Percentiles rank a stretch among this genome's conserved stretches.
Conservation (phyloP, 306 rosid genomes). For the Rubus idaeus region DNA sequence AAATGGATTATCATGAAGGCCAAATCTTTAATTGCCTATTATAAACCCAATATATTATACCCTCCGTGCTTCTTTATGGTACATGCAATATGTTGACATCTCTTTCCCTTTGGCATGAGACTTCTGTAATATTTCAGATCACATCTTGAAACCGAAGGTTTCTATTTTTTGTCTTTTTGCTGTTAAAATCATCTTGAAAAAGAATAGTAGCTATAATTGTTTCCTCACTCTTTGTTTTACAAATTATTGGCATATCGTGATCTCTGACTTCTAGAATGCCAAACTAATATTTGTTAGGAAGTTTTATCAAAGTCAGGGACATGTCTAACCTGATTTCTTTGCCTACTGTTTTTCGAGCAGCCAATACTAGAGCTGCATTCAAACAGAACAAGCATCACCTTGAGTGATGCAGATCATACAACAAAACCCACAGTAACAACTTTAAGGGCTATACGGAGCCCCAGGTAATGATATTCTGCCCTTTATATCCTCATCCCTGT, state of each 20-base stretch:
- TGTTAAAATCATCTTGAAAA: neutral
- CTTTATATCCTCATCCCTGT: constrained; percentile 5
- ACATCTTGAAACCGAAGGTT: neutral
- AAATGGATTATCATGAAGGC: neutral
- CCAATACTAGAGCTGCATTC: constrained; percentile 45
- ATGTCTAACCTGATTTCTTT: neutral
- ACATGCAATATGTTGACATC: neutral
- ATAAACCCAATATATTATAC: neutral
- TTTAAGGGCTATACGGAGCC: constrained; percentile 34
- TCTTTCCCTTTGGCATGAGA: neutral
- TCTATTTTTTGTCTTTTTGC: neutral
- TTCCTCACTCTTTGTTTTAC: neutral
- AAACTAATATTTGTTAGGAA: neutral
- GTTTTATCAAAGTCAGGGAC: neutral
- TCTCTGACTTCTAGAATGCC: neutral
- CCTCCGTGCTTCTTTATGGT: neutral
- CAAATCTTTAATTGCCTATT: neutral
- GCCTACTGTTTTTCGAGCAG: constrained; percentile 29
- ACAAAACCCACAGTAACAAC: constrained; percentile 26
- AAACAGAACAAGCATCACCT: constrained; percentile 33
- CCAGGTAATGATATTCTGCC: constrained; percentile 35
- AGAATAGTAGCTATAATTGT: neutral
- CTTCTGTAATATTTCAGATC: neutral
- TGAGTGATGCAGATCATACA: constrained; percentile 31
- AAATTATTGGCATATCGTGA: neutral